Conservation (phyloP, 2,329 filamentous ascomycete genomes). For the Aspergillus nomiae region DNA sequence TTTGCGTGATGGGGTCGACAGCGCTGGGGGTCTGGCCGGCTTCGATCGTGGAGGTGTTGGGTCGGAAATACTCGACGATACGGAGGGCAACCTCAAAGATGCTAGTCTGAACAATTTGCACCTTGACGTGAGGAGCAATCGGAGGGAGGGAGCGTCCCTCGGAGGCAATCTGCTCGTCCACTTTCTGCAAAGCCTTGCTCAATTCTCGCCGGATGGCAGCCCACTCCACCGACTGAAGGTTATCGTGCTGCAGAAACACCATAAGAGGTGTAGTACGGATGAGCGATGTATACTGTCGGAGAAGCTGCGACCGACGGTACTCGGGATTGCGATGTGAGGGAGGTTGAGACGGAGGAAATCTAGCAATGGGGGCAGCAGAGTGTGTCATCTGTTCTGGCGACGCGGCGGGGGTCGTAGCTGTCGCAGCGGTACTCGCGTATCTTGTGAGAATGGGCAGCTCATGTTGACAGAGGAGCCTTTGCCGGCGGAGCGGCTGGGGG, state of each 20-base stretch:
- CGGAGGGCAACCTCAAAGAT: constrained; percentile 85
- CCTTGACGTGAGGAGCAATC: constrained; percentile 65
- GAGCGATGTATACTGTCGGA: constrained; percentile 83
- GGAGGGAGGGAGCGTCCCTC: constrained; percentile 44
- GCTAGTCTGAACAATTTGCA: constrained; percentile 84
- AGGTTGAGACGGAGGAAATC: constrained; percentile 70
- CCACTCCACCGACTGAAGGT: constrained; percentile 74
- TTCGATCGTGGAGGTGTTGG: constrained; percentile 39
- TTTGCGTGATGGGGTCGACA: constrained; percentile 33
- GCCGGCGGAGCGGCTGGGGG: constrained; percentile 38
- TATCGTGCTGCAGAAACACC: constrained; percentile 83
- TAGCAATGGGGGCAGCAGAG: constrained; percentile 48
- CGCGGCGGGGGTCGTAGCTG: constrained; percentile 55
- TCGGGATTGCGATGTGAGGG: constrained; percentile 84
- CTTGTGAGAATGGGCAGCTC: constrained; percentile 42
- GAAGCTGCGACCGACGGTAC: constrained; percentile 85
- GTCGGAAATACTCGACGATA: constrained; percentile 80
- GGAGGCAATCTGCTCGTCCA: constrained; percentile 69
- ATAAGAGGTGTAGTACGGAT: constrained; percentile 83
- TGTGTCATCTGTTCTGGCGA: constrained; percentile 52
- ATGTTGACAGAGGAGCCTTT: constrained; percentile 40
- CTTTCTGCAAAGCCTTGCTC: constrained; percentile 59
- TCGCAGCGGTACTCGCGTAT: constrained; percentile 48
- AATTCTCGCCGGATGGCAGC: constrained; percentile 71
- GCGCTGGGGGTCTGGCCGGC: constrained; percentile 25